Evolutionary conservation across 768 basidiomycete species (phyloP).

Genomic region (Calvatia gigantea): DNA sequence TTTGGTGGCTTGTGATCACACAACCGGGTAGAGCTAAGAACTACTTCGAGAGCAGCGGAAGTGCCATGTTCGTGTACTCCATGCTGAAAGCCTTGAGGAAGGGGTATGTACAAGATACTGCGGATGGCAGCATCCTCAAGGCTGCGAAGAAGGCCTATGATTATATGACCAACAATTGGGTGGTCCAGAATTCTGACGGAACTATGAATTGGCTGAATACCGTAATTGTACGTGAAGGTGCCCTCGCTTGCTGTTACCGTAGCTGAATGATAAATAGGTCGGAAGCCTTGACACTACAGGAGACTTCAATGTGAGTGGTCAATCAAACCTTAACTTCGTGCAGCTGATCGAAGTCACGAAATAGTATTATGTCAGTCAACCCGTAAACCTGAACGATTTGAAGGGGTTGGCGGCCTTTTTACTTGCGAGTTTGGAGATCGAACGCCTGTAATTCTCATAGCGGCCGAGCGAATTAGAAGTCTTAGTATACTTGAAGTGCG

Average conservation of each 20-base stretch:
- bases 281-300: slow-evolving; percentile 36
- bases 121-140: slow-evolving; percentile 32
- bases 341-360: neutral
- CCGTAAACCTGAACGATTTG: slow-evolving; percentile 38
- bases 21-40: slow-evolving; percentile 42
- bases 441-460: slow-evolving; percentile 14
- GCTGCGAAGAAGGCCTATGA: slow-evolving; percentile 39
- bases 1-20: slow-evolving; percentile 50
- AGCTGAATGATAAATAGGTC: slow-evolving; percentile 25
- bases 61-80: slow-evolving; percentile 44
- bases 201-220: slow-evolving; percentile 45
- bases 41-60: slow-evolving; percentile 47
- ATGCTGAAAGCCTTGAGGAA: slow-evolving; percentile 41
- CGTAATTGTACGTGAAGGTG: slow-evolving; percentile 31
- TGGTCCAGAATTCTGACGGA: slow-evolving; percentile 36
- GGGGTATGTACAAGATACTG: slow-evolving; percentile 33
- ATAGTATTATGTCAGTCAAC: slow-evolving; percentile 42
- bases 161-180: slow-evolving; percentile 38
- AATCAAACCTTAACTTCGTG: neutral
- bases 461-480: too few relatives aligned
- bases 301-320: slow-evolving; percentile 31
- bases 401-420: slow-evolving; percentile 44
- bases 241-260: neutral
- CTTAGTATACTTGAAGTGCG: neutral
- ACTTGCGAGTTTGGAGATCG: slow-evolving; percentile 43